Percentiles rank a stretch among this genome's conserved stretches.
Conservation (phyloP, 2,329 filamentous ascomycete species). For the Trichocomaceae sp. region DNA sequence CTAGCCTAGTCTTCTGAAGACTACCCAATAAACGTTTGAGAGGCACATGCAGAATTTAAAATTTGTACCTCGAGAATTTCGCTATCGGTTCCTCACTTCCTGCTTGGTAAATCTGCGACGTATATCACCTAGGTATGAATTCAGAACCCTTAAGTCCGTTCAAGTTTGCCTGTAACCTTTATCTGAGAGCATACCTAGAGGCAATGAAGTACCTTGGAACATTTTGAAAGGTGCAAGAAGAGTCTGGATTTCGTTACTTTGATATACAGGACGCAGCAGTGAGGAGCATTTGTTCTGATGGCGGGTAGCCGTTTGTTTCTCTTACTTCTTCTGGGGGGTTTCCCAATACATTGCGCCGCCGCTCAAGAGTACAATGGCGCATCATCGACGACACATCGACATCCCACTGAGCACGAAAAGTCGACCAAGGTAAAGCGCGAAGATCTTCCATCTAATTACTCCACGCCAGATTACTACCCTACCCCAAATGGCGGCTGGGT, state of each 20-base stretch:
- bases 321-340: not conserved
- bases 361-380: not conserved
- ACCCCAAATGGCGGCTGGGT: slow-evolving; percentile 66
- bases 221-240: too few species aligned
- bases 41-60: not conserved
- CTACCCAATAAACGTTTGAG: not conserved
- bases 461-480: slow-evolving; percentile 60
- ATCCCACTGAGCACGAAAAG: not conserved
- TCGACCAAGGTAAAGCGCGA: not conserved
- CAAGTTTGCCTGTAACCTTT: too few species aligned
- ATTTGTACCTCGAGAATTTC: not conserved
- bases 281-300: not conserved
- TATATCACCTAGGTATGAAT: too few species aligned
- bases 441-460: slow-evolving; percentile 16
- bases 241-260: too few species aligned
- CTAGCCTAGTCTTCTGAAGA: not conserved
- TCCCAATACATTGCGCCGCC: not conserved
- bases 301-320: not conserved
- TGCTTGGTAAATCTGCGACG: not conserved
- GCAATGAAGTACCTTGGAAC: too few species aligned
- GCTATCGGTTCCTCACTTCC: not conserved
- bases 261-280: too few species aligned
- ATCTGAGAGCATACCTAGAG: too few species aligned
- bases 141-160: too few species aligned
- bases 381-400: not conserved